Evolutionary conservation across 2,329 filamentous ascomycete genomes (phyloP).

Genomic region (Scleromitrula shiraiana): DNA sequence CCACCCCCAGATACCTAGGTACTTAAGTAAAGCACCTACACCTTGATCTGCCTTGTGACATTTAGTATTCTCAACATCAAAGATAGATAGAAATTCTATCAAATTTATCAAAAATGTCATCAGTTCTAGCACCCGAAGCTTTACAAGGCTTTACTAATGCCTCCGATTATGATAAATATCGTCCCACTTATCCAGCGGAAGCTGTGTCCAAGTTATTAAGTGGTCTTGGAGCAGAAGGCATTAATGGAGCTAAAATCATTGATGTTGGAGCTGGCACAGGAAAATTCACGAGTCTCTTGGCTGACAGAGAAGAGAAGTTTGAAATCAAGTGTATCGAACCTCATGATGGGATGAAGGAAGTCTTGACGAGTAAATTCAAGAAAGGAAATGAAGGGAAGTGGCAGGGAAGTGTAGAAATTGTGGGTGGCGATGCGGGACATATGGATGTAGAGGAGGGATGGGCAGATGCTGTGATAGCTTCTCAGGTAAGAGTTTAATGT

Average conservation of each 20-base stretch:
- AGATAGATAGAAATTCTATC: too few species aligned
- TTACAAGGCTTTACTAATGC: slow-evolving; percentile 54
- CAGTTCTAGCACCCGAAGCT: slow-evolving; percentile 20
- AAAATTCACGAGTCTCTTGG: slow-evolving; percentile 59
- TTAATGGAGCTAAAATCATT: slow-evolving; percentile 42
- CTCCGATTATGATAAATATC: slow-evolving; percentile 55
- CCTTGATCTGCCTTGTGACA: background rate
- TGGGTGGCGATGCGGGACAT: slow-evolving; percentile 49
- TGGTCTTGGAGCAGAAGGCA: slow-evolving; percentile 43
- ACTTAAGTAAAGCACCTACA: background rate
- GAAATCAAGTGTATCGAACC: slow-evolving; percentile 56
- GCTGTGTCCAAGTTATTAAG: slow-evolving; percentile 51
- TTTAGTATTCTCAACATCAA: background rate
- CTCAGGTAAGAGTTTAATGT: slow-evolving; percentile 49
- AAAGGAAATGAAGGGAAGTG: slow-evolving; percentile 40
- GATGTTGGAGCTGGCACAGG: slow-evolving; percentile 64
- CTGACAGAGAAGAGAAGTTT: slow-evolving; percentile 49
- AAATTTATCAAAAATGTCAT: background rate
- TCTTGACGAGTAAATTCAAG: slow-evolving; percentile 51
- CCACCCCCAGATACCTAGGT: background rate
- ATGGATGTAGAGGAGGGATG: slow-evolving; percentile 49
- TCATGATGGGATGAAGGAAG: slow-evolving; percentile 55
- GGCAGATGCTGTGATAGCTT: slow-evolving; percentile 58
- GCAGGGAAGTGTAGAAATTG: slow-evolving; percentile 38
- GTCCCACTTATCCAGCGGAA: slow-evolving; percentile 56